Percentiles rank a stretch among this genome's conserved stretches.
phyloP scores from a whole-genome alignment of 352 stramenopile species.

The Pseudoperonospora humuli region DNA sequence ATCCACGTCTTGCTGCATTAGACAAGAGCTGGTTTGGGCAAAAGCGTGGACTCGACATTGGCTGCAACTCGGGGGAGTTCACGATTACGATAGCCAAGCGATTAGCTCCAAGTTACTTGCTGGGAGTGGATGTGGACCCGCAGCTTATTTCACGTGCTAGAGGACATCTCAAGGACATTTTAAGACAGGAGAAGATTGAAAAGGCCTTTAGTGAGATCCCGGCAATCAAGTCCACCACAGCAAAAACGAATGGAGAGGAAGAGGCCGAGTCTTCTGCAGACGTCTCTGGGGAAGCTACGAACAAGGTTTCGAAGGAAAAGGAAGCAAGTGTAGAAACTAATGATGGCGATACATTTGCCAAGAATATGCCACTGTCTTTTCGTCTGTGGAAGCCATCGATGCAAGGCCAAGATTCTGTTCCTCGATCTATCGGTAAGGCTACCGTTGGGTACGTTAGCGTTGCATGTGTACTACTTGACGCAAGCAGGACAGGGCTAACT shows the following conservation, averaged over 20 bases:
- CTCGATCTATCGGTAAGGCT: constrained; percentile 44
- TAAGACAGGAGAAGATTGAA: constrained; percentile 50
- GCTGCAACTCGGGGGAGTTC: constrained; percentile 77
- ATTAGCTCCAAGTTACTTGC: constrained; percentile 45
- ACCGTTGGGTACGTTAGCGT: constrained; percentile 33
- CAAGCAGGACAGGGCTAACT: not conserved
- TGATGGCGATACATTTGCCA: constrained; percentile 24
- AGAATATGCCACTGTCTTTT: constrained; percentile 58
- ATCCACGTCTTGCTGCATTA: constrained; percentile 53
- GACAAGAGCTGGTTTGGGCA: constrained; percentile 54
- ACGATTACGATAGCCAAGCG: constrained; percentile 59
- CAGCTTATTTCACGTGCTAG: constrained; percentile 54
- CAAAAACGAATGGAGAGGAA: not conserved
- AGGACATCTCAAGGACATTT: constrained; percentile 51
- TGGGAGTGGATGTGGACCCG: constrained; percentile 69
- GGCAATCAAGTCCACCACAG: constrained; percentile 1
- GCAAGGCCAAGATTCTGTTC: constrained; percentile 20
- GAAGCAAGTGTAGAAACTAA: constrained; percentile 2
- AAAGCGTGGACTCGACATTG: constrained; percentile 66
- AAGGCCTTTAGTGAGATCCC: constrained; percentile 45
- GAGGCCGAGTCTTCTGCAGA: constrained; percentile 1
- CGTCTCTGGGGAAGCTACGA: not conserved
- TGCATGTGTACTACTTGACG: not conserved
- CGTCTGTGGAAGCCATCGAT: constrained; percentile 53
- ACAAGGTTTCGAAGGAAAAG: not conserved